Evolutionary conservation across 2,329 filamentous ascomycete genomes (phyloP).

Genomic region (Decorospora gaudefroyi): DNA sequence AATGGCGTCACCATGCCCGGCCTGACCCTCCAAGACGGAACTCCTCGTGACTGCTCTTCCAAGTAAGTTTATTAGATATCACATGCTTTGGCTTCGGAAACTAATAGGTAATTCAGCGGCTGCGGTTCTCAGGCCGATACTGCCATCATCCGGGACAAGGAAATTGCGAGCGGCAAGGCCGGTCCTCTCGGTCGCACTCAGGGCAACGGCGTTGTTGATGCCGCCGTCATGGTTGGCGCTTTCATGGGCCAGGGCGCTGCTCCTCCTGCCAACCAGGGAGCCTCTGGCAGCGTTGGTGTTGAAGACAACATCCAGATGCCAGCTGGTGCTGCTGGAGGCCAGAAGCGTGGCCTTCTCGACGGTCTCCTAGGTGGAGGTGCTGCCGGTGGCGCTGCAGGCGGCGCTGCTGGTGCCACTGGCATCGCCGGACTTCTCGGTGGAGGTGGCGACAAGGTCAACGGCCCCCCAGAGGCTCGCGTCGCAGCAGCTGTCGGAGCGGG

Average conservation of each 20-base stretch:
- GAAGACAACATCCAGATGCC: slow-evolving; percentile 39
- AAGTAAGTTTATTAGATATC: slow-evolving; percentile 27
- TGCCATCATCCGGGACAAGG: slow-evolving; percentile 66
- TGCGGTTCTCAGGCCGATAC: slow-evolving; percentile 71
- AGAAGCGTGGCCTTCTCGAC: slow-evolving; percentile 43
- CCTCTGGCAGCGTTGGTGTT: slow-evolving; percentile 38
- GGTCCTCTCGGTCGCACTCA: slow-evolving; percentile 66
- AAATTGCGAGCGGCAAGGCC: slow-evolving; percentile 60
- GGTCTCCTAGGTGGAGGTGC: slow-evolving; percentile 43
- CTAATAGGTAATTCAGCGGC: slow-evolving; percentile 33
- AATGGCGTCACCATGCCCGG: slow-evolving; percentile 67
- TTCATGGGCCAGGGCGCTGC: slow-evolving; percentile 58
- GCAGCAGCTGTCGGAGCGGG: slow-evolving; percentile 61
- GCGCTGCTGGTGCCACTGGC: slow-evolving; percentile 35
- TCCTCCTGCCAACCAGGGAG: slow-evolving; percentile 40
- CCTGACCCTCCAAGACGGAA: slow-evolving; percentile 66
- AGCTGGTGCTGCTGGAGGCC: slow-evolving; percentile 8
- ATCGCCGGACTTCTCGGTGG: slow-evolving; percentile 41
- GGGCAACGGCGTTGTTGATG: slow-evolving; percentile 64
- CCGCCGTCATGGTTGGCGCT: slow-evolving; percentile 60
- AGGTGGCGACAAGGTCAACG: slow-evolving; percentile 55
- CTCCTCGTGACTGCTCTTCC: slow-evolving; percentile 67
- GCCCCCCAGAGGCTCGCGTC: slow-evolving; percentile 59
- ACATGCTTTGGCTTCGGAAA: neutral
- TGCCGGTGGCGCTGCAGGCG: slow-evolving; percentile 27